These are phyloP conservation scores for Leptographium flavum DNA, from an alignment of 2,329 filamentous ascomycete genomes.

Conservation along the genomic window DNA sequence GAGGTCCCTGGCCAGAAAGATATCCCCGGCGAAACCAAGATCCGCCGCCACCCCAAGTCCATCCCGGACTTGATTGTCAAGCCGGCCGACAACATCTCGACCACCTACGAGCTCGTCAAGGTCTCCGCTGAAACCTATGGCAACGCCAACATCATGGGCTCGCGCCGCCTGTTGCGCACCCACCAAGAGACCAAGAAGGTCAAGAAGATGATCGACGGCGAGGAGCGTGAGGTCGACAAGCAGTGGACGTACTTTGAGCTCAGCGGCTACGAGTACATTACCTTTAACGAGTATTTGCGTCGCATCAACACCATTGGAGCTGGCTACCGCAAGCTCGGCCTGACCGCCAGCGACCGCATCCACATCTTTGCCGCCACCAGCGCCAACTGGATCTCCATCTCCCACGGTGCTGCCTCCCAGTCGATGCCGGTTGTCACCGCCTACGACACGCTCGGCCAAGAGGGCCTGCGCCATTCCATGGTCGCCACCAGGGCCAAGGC, in stretches of 20 bases:
- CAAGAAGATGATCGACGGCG: constrained; percentile 74
- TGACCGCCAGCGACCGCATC: constrained; percentile 52
- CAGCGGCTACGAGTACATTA: constrained; percentile 62
- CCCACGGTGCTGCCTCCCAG: constrained; percentile 49
- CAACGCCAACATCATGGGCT: constrained; percentile 52
- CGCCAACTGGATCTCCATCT: constrained; percentile 35
- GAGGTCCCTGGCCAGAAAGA: constrained; percentile 50
- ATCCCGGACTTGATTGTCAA: constrained; percentile 46
- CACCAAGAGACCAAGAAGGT: constrained; percentile 79
- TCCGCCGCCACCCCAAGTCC: constrained; percentile 49
- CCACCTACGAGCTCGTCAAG: constrained; percentile 62
- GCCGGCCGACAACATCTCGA: constrained; percentile 51
- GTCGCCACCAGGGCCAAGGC: constrained; percentile 56
- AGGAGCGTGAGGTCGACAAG: constrained; percentile 70
- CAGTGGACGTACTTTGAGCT: constrained; percentile 80
- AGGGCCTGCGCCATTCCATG: constrained; percentile 61
- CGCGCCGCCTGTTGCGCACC: constrained; percentile 58
- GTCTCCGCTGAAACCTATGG: constrained; percentile 51
- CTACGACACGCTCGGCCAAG: constrained; percentile 67
- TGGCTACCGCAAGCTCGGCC: constrained; percentile 58
- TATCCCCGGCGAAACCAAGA: constrained; percentile 59
- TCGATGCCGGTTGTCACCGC: constrained; percentile 74
- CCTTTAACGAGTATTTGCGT: constrained; percentile 65
- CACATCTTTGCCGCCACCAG: constrained; percentile 71
- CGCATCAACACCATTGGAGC: constrained; percentile 52